These are phyloP conservation scores for Pleurotus sapidus DNA, from an alignment of 768 basidiomycete species.

Conservation along the genomic window DNA sequence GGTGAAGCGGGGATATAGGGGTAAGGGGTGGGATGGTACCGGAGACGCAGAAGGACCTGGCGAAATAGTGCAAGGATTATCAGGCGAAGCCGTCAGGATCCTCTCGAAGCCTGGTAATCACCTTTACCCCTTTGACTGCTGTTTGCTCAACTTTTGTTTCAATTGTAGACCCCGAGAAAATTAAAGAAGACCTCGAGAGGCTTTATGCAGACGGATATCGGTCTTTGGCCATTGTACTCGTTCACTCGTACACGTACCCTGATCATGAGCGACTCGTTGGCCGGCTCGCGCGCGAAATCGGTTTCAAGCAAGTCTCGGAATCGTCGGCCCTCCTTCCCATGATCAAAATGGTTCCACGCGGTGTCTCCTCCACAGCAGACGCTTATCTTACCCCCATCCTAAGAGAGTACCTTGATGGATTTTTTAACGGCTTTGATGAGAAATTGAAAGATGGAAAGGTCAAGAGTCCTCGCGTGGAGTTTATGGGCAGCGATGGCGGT, in stretches of 20 bases:
- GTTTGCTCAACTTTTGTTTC: too few species aligned
- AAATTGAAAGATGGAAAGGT: constrained; percentile 60
- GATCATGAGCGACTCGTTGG: constrained; percentile 80
- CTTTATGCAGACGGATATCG: constrained; percentile 84
- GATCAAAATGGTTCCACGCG: constrained; percentile 95
- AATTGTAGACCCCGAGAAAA: constrained; percentile 43
- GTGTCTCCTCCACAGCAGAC: constrained; percentile 89
- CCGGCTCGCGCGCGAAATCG: constrained; percentile 67
- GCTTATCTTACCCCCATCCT: constrained; percentile 94
- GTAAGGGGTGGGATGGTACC: constrained; percentile 71
- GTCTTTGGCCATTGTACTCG: constrained; percentile 84
- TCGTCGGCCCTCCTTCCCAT: constrained; percentile 87
- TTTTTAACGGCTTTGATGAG: constrained; percentile 85
- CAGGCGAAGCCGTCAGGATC: constrained; percentile 88
- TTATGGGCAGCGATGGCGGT: constrained; percentile 95
- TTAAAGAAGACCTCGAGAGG: constrained; percentile 60
- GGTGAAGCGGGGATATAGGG: constrained; percentile 65
- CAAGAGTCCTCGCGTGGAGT: constrained; percentile 76
- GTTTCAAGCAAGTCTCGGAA: constrained; percentile 89
- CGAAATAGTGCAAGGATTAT: constrained; percentile 76
- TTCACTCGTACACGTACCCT: constrained; percentile 91
- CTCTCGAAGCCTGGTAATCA: constrained; percentile 63
- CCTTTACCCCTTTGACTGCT: too few species aligned
- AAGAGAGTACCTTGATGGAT: constrained; percentile 81
- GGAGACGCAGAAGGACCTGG: constrained; percentile 78